phyloP scores from a whole-genome alignment of 1,139 yeast species.

The Geotrichum carabidarum region DNA sequence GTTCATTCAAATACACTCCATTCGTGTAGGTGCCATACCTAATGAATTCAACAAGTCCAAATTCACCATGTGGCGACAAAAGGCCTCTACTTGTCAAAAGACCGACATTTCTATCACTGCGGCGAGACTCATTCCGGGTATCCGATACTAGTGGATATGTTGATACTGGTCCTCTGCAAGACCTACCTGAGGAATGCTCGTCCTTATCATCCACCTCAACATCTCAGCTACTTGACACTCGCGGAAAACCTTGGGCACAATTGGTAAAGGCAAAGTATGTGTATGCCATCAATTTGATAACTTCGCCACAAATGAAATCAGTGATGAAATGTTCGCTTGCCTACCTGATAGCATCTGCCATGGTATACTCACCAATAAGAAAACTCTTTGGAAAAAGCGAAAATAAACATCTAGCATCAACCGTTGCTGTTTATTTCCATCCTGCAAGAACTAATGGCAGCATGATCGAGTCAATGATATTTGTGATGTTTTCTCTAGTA shows the following conservation, averaged over 20 bases:
- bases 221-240: too few relatives aligned
- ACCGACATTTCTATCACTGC: not conserved
- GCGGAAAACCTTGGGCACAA: too few relatives aligned
- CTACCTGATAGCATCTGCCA: conserved; percentile 65
- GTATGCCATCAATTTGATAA: not conserved
- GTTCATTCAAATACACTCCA: too few relatives aligned
- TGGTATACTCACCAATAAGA: conserved; percentile 62
- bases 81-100: not conserved
- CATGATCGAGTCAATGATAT: conserved; percentile 68
- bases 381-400: conserved; percentile 62
- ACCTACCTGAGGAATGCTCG: too few relatives aligned
- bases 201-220: too few relatives aligned
- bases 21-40: not conserved
- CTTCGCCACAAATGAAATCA: conserved; percentile 1
- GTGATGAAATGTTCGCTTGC: conserved; percentile 64
- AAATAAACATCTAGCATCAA: conserved; percentile 75
- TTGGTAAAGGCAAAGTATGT: not conserved
- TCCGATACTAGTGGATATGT: not conserved
- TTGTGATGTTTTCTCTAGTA: conserved; percentile 51
- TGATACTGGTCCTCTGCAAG: not conserved
- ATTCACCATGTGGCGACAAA: not conserved
- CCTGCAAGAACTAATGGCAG: conserved; percentile 76
- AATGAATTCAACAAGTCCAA: not conserved
- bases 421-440: conserved; percentile 79
- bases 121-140: not conserved